Conservation (phyloP, 1,284 basidiomycete genomes). For the Ustilago curta region DNA sequence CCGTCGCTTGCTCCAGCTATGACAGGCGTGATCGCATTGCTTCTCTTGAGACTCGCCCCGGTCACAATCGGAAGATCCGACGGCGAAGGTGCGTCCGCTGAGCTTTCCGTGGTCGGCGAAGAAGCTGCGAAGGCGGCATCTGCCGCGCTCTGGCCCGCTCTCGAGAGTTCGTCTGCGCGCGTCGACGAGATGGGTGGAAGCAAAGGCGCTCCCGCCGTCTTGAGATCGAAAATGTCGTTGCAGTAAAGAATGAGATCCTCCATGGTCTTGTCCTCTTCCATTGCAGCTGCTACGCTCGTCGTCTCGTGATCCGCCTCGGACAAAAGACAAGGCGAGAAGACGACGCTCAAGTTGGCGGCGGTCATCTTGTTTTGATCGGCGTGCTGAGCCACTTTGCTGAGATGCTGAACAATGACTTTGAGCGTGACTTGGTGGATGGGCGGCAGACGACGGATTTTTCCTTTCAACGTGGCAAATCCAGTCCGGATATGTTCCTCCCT, state of each 20-base stretch:
- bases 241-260: slow-evolving; percentile 64
- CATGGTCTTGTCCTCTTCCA: slow-evolving; percentile 66
- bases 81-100: slow-evolving; percentile 24
- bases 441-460: slow-evolving; percentile 71
- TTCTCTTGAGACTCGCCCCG: slow-evolving; percentile 41
- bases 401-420: slow-evolving; percentile 86
- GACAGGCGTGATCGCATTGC: slow-evolving; percentile 49
- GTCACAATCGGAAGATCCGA: slow-evolving; percentile 38
- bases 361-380: slow-evolving; percentile 93
- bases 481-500: slow-evolving; percentile 75
- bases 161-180: slow-evolving; percentile 21
- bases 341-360: slow-evolving; percentile 73
- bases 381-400: slow-evolving; percentile 79
- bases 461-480: slow-evolving; percentile 64
- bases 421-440: slow-evolving; percentile 89
- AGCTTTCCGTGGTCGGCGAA: slow-evolving; percentile 16
- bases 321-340: slow-evolving; percentile 66
- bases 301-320: slow-evolving; percentile 62
- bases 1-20: slow-evolving; percentile 15
- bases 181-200: slow-evolving; percentile 42
- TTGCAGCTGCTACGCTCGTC: slow-evolving; percentile 60
- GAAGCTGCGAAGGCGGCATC: slow-evolving; percentile 37
- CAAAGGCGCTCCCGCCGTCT: slow-evolving; percentile 50
- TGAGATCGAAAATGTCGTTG: slow-evolving; percentile 60
- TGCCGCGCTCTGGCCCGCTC: slow-evolving; percentile 34